phyloP scores from a whole-genome alignment of 1,284 basidiomycete genomes.

The Pisolithus thermaeus region DNA sequence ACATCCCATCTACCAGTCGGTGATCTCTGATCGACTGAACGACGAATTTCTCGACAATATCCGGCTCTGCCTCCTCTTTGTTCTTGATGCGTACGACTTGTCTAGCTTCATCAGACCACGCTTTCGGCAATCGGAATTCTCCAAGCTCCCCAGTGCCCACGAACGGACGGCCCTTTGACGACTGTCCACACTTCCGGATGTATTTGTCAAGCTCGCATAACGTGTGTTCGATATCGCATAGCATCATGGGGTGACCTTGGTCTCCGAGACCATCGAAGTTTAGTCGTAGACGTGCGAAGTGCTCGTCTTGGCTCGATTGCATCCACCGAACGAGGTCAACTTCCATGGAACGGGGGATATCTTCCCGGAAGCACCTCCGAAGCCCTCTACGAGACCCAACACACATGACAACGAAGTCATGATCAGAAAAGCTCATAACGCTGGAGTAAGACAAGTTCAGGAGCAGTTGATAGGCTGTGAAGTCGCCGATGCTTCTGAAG shows the following conservation, averaged over 20 bases:
- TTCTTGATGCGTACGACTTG: constrained; percentile 32
- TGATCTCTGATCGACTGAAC: constrained; percentile 28
- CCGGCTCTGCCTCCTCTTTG: constrained; percentile 30
- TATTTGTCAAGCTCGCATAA: constrained; percentile 68
- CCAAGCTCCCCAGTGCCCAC: constrained; percentile 24
- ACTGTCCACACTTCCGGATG: constrained; percentile 34
- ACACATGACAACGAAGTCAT: constrained; percentile 59
- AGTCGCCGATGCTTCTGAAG: constrained; percentile 57
- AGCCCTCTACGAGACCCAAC: constrained; percentile 53
- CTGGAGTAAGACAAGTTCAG: constrained; percentile 51
- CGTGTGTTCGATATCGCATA: constrained; percentile 62
- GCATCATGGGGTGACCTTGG: constrained; percentile 38
- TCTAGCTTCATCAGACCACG: constrained; percentile 44
- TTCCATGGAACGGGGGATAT: constrained; percentile 33
- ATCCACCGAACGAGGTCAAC: constrained; percentile 54
- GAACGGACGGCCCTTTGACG: constrained; percentile 24
- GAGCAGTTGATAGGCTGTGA: constrained; percentile 53
- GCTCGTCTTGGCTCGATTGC: constrained; percentile 42
- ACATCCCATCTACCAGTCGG: constrained; percentile 25
- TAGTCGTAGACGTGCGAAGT: constrained; percentile 49
- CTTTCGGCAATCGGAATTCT: constrained; percentile 38
- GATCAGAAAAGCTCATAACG: constrained; percentile 49
- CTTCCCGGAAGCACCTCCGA: constrained; percentile 28
- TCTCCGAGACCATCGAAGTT: constrained; percentile 44
- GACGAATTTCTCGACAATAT: constrained; percentile 36